These are phyloP conservation scores for Dendryphion nanum DNA, from an alignment of 2,329 filamentous ascomycete species.

Conservation along the genomic window DNA sequence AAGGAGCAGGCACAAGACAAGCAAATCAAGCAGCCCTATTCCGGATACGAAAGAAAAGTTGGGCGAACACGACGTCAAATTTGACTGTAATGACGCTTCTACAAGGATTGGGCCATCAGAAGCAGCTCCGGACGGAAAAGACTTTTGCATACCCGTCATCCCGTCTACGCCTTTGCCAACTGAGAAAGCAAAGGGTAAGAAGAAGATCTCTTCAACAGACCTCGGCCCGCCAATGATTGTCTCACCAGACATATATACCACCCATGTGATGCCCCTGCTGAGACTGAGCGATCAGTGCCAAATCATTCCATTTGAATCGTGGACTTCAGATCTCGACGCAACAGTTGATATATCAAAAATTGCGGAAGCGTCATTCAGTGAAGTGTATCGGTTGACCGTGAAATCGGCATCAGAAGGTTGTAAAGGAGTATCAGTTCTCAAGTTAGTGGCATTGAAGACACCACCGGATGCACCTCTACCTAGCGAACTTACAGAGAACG, in stretches of 20 bases:
- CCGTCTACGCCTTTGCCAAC: conserved; percentile 7
- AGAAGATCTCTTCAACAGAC: no score
- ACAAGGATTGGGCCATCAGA: conserved; percentile 10
- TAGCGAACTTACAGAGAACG: conserved; percentile 18
- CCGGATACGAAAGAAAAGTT: neutral
- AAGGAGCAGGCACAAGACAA: neutral
- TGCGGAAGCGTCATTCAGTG: conserved; percentile 65
- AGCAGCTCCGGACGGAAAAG: conserved; percentile 2
- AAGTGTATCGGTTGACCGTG: conserved; percentile 60
- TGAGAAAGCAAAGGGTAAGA: neutral
- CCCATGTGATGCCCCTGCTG: conserved; percentile 27
- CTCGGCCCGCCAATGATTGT: conserved; percentile 14
- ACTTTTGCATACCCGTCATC: no score
- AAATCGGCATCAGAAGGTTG: conserved; percentile 20
- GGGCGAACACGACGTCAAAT: neutral
- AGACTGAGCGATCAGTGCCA: conserved; percentile 25
- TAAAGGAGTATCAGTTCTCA: conserved; percentile 48
- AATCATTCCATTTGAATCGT: conserved; percentile 39
- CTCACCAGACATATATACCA: conserved; percentile 23
- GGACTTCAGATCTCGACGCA: conserved; percentile 41
- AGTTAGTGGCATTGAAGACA: conserved; percentile 40
- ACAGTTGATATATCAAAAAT: conserved; percentile 58
- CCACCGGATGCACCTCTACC: conserved; percentile 34
- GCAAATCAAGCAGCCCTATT: neutral
- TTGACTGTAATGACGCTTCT: conserved; percentile 1